phyloP scores from a whole-genome alignment of 768 basidiomycete genomes.

The Serendipita sp. region DNA sequence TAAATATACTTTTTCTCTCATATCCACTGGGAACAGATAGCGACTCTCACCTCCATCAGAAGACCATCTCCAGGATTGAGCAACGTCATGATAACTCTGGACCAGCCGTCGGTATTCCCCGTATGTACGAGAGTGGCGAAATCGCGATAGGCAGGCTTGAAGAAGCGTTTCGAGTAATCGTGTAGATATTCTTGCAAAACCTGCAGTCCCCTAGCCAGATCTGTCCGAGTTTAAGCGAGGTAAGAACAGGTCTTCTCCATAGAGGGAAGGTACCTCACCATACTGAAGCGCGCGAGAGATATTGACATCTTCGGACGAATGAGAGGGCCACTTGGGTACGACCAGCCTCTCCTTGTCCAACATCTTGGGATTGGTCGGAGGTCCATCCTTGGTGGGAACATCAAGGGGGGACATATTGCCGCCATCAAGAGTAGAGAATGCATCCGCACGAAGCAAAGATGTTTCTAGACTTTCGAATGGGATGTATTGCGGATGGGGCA shows the following conservation, averaged over 20 bases:
- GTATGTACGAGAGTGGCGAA: conserved; percentile 39
- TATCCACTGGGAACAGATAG: neutral
- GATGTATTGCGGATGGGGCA: conserved; percentile 54
- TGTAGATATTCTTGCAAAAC: conserved; percentile 39
- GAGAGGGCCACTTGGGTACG: conserved; percentile 44
- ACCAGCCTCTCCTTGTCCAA: conserved; percentile 33
- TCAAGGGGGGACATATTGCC: neutral
- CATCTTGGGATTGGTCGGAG: conserved; percentile 11
- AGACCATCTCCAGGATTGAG: conserved; percentile 50
- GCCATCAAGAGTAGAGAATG: neutral
- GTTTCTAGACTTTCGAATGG: conserved; percentile 44
- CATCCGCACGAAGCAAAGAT: neutral
- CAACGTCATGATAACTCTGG: conserved; percentile 40
- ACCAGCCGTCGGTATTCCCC: conserved; percentile 64
- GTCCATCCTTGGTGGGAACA: neutral
- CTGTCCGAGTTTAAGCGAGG: conserved; percentile 7
- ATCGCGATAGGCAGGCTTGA: conserved; percentile 42
- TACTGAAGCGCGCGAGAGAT: conserved; percentile 60
- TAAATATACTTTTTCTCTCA: no score
- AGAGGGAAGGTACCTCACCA: conserved; percentile 17
- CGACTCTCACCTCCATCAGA: conserved; percentile 23
- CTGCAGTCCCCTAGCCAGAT: conserved; percentile 36
- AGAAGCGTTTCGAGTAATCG: conserved; percentile 37
- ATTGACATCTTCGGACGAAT: conserved; percentile 32
- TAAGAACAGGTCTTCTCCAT: no score